Percentiles rank a stretch among this genome's conserved stretches.
Conservation (phyloP, 2,329 filamentous ascomycete genomes). For the Leptographium wingfieldii region DNA sequence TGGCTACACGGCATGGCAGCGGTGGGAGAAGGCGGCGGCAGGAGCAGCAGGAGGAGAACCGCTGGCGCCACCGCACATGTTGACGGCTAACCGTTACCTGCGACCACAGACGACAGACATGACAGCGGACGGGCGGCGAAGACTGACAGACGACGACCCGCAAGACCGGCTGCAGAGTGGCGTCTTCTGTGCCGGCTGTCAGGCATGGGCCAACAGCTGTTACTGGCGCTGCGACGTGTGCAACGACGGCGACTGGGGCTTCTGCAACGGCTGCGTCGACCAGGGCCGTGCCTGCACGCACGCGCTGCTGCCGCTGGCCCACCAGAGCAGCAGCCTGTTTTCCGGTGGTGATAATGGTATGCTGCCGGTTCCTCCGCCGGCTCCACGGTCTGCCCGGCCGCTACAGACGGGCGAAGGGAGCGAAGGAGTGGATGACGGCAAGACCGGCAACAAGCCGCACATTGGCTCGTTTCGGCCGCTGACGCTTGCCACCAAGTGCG, state of each 20-base stretch:
- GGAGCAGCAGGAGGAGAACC: constrained; percentile 15
- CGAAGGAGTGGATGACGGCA: constrained; percentile 12
- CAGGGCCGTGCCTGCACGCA: constrained; percentile 73
- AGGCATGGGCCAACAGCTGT: constrained; percentile 62
- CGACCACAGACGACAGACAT: constrained; percentile 23
- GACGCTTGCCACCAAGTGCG: constrained; percentile 63
- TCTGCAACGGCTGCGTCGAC: constrained; percentile 79
- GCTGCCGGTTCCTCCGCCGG: constrained; percentile 30
- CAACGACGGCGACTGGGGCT: constrained; percentile 91
- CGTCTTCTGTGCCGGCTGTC: constrained; percentile 72
- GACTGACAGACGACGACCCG: constrained; percentile 55
- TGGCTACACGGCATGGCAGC: constrained; percentile 55
- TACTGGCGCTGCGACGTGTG: constrained; percentile 84
- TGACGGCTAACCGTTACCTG: constrained; percentile 44
- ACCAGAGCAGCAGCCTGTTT: constrained; percentile 25
- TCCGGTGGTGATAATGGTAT: constrained; percentile 12
- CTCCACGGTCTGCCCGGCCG: constrained; percentile 33
- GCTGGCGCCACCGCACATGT: constrained; percentile 40
- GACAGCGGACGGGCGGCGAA: constrained; percentile 38
- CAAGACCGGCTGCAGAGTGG: constrained; percentile 58
- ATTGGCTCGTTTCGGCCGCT: constrained; percentile 52
- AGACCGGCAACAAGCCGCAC: constrained; percentile 16
- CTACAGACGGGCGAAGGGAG: constrained; percentile 30
- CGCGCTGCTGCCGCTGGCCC: constrained; percentile 62
- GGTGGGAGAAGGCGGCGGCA: constrained; percentile 42